Evolutionary conservation across 352 stramenopile genomes (phyloP).

Genomic region (Phytophthora tentaculata): DNA sequence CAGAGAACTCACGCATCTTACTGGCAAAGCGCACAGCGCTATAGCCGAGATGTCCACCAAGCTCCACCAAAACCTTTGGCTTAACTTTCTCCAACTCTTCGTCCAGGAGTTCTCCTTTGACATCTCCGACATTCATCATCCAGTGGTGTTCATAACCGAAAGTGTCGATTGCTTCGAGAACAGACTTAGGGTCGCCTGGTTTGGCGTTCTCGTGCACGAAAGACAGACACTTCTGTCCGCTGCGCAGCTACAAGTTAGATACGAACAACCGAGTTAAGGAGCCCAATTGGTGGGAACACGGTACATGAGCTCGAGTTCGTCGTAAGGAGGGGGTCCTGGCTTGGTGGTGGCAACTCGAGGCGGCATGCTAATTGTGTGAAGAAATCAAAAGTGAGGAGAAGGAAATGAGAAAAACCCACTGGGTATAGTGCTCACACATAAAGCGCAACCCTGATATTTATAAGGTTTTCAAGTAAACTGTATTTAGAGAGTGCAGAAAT

Average conservation of each 20-base stretch:
- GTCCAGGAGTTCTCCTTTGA: background rate
- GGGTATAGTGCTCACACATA: no score
- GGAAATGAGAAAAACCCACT: no score
- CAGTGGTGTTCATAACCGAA: background rate
- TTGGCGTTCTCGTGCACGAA: background rate
- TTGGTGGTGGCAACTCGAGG: background rate
- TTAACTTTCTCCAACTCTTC: background rate
- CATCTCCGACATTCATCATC: background rate
- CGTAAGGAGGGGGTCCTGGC: background rate
- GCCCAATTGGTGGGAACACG: no score
- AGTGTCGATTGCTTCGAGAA: background rate
- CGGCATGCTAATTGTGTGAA: background rate
- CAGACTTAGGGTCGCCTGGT: background rate
- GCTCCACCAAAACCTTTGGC: background rate
- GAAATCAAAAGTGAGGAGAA: background rate
- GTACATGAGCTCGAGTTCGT: background rate
- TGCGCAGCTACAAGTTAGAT: background rate
- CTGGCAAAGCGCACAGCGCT: background rate
- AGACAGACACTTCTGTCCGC: background rate
- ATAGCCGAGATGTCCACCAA: background rate
- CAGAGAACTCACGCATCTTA: background rate
- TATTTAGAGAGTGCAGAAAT: no score
- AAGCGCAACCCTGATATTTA: no score
- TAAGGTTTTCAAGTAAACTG: no score
- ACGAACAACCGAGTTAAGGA: background rate